Evolutionary conservation across 331 rosid species (phyloP), one percentile per base, ranked within the genome.

Genomic region (Rosa hybrid): DNA sequence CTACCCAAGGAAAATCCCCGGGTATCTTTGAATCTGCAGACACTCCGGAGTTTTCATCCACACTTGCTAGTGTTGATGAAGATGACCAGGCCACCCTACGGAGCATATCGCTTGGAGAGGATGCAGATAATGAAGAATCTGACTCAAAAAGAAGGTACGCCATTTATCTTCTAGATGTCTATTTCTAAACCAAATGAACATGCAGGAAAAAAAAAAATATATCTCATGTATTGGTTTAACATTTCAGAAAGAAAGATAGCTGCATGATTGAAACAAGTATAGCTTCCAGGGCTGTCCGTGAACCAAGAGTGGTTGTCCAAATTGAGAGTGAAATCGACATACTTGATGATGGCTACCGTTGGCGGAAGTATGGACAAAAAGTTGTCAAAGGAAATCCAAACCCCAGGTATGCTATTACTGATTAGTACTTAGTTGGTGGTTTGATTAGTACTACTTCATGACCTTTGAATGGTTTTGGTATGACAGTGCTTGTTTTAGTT

Each of bases 361-460:
- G 98, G 98, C 90, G 98, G 46, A 94, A 92, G 84, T 92, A 92
- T 81, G 98, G 98, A 34, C 97, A 92, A 74, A 94, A 94, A 76
- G 97, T 94, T 80, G 97, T 94, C 79, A 92, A 94, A 80, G 98
- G 98, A 87, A 94, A 94, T 82, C 94, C 98, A 77, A 94, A 94
- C 68, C 98, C 98, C 2, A 94, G 98, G 98, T 94, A 85, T 53
- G n/a, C 17, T 59, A 10, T 64, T 59, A 21, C 65, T n/a, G 65
- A 59, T 57, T 57, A 57, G 64, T 8, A n/a, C 64, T 57, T 21
- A 12, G n/a, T 57, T 56, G 63, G 27, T 8, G 63, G 27, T 20
- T 20, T n/a, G 64, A 57, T 16, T 50, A 50, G 56, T 14, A 50
- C 23, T 57, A 57, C 2, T 21, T 21, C 13, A 57, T 57, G 30